phyloP scores from a whole-genome alignment of 1,284 basidiomycete species.

The Mycena citricolor region DNA sequence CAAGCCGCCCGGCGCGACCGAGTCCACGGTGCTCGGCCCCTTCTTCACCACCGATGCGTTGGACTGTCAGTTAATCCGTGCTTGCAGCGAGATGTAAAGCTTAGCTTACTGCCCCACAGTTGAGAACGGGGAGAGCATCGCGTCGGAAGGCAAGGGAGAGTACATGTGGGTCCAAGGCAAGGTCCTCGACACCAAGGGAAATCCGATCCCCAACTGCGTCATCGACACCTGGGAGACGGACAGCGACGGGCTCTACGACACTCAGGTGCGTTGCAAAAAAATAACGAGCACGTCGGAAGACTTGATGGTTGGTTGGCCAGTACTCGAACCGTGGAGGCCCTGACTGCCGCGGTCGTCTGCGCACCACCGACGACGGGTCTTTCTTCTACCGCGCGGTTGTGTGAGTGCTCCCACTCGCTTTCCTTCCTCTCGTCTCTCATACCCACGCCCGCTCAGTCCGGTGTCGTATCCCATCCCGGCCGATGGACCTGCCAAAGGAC shows the following conservation, averaged over 20 bases:
- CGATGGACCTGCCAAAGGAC: constrained; percentile 69
- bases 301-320: constrained; percentile 37
- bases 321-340: constrained; percentile 59
- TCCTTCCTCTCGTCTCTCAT: background rate
- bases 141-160: constrained; percentile 80
- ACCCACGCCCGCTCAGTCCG: constrained; percentile 44
- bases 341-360: constrained; percentile 78
- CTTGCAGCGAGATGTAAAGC: background rate
- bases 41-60: constrained; percentile 83
- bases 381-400: constrained; percentile 78
- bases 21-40: constrained; percentile 79
- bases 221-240: constrained; percentile 93
- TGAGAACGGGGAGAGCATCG: constrained; percentile 59
- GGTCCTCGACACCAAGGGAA: constrained; percentile 63
- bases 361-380: constrained; percentile 60
- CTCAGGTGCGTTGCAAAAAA: constrained; percentile 34
- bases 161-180: constrained; percentile 80
- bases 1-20: constrained; percentile 62
- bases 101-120: constrained; percentile 39
- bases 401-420: constrained; percentile 26
- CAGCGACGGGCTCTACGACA: constrained; percentile 58
- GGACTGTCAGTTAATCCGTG: constrained; percentile 49
- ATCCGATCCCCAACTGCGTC: constrained; percentile 62
- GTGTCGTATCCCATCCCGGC: constrained; percentile 79
- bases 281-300: background rate